Evolutionary conservation across 176 grass and related monocot species (phyloP), one percentile per base, ranked within the genome.

Genomic region (Bolboschoenus planiculmis): DNA sequence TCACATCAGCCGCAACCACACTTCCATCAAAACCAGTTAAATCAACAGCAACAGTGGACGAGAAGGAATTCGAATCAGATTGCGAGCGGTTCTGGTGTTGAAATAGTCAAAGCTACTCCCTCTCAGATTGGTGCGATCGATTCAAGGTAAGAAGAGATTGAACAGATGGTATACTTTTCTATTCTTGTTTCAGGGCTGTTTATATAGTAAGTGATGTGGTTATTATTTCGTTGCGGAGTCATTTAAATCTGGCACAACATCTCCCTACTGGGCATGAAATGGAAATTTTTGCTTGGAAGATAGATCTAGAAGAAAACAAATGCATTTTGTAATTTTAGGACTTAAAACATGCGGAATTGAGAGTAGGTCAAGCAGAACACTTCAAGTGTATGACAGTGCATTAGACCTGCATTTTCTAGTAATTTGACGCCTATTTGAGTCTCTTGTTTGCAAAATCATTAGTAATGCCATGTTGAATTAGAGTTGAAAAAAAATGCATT

Each of bases 21-120:
- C 20, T 78, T 90, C 36, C 85, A 83, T 1, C 92, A 90, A 34
- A 88, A 89, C 29, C 89, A 91, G 82, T 62, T 92, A 87, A 90
- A 87, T 85, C 81, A 83, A 73, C 61, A 87, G 88, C 53, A 88
- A 91, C 89, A 53, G 50, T 53, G 82, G 59, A 85, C 87, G 39
- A 84, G 83, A 62, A 85, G 50, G 33, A 88, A 89, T 72, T 70
- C 85, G 6, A 56, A 77, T 2, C 79, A 82, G 6, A 55, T 53
- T 53, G 85, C 7, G 82, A 87, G 51, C 40, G 18, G 27, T 42
- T 50, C 87, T 81, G 78, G 86, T 0, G 23, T 87, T 2, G 91
- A 85, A 7, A 40, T 53, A 3, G 50, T 53, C 50, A 53, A 53
- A 14, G 13, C 1, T 53, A 11, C 7, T 15, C 50, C 50, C 18